Evolutionary conservation across 2,329 filamentous ascomycete species (phyloP), one percentile per base, ranked within the genome.

Genomic region (Coniochaeta sp.): DNA sequence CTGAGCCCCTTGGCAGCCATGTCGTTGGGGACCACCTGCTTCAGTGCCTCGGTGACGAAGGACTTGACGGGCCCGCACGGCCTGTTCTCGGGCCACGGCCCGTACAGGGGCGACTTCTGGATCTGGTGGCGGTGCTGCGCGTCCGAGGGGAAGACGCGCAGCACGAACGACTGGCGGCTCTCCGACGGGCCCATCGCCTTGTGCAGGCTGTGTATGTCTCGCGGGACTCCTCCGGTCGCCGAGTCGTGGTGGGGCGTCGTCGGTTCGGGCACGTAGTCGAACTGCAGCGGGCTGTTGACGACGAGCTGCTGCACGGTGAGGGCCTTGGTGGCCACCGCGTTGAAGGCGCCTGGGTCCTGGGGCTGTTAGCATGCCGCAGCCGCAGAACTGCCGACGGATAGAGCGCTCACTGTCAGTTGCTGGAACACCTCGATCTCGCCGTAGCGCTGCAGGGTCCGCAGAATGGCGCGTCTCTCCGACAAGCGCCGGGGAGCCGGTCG

Each of bases 381-480:
- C 58, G 32, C 17, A 24, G 52, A 14, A 14, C 56, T 26, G n/a
- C 22, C 47, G 17, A 9, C 30, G 28, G 22, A 7, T 44, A 17
- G 34, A 57, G 9, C 17, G 9, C 70, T 56, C 65, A 76, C 76
- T 54, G 75, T 70, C 38, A 79, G 70, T 68, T 74, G 77, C 71
- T 78, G 81, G 69, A 86, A 86, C 38, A 79, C 72, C 44, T 85
- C 79, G 52, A 85, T 75, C 2, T 73, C 70, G 59, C 78, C 79
- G 64, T 79, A 73, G 59, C 75, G 73, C 69, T 83, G 77, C 24
- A 86, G 72, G 30, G 78, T 74, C 50, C 79, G 77, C 36, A 86
- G 71, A 22, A 86, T 74, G 8, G 81, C 81, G 26, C 82, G 80
- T 7, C 83, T 79, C 70, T 86, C 81, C 32, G 76, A 74, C 64